phyloP scores from a whole-genome alignment of 768 basidiomycete genomes.

The Rhizopogon salebrosus region DNA sequence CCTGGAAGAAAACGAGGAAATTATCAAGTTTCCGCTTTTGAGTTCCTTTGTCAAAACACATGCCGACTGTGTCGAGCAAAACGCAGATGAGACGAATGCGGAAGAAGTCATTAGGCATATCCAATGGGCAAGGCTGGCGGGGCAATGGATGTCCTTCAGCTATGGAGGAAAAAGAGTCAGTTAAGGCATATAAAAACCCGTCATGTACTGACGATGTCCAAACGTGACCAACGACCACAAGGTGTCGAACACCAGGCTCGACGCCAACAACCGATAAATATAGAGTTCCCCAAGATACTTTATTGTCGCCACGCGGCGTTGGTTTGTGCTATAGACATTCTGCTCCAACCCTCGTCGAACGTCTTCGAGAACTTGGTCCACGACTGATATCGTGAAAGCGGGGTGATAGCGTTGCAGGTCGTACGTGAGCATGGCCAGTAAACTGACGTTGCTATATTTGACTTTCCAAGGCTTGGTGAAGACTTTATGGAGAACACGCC shows the following conservation, averaged over 20 bases:
- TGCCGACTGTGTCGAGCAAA: slow-evolving; percentile 90
- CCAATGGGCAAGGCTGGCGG: slow-evolving; percentile 65
- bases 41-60: slow-evolving; percentile 94
- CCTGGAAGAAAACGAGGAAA: slow-evolving; percentile 92
- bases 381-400: slow-evolving; percentile 78
- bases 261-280: slow-evolving; percentile 89
- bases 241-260: slow-evolving; percentile 86
- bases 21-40: slow-evolving; percentile 91
- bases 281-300: slow-evolving; percentile 97
- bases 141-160: slow-evolving; percentile 89
- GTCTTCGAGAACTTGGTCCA: slow-evolving; percentile 95
- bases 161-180: slow-evolving; percentile 28
- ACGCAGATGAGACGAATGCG: slow-evolving; percentile 88
- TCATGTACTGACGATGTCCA: slow-evolving; percentile 78
- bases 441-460: slow-evolving; percentile 83
- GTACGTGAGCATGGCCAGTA: slow-evolving; percentile 92
- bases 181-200: background rate
- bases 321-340: slow-evolving; percentile 93
- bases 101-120: slow-evolving; percentile 96
- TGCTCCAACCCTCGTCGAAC: slow-evolving; percentile 87
- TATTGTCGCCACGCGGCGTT: slow-evolving; percentile 84
- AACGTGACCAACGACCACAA: slow-evolving; percentile 94
- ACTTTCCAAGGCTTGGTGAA: slow-evolving; percentile 99
- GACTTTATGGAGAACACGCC: slow-evolving; percentile 69
- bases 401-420: slow-evolving; percentile 93